Evolutionary conservation across 768 basidiomycete genomes (phyloP), one percentile per base, ranked within the genome.

Genomic region (Trametes cinnabarina): DNA sequence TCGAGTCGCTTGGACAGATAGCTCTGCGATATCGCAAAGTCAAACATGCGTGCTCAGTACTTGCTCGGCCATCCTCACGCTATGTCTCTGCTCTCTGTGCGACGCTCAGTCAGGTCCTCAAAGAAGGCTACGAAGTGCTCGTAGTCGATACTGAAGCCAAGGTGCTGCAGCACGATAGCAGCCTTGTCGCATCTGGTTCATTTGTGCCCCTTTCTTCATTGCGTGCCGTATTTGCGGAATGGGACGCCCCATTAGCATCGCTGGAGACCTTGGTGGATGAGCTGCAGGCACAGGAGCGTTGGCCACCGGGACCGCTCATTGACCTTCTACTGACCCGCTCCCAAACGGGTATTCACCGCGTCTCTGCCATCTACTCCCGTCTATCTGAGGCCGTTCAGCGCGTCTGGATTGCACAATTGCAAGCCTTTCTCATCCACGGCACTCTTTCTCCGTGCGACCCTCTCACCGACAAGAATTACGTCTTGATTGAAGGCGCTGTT

Each of bases 161-260:
- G 66, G 79, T 96, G 23, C 78, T 97, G 35, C 77, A 75, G 35
- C 84, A 88, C 44, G 92, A 95, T 68, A 77, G 87, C 14, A 80
- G 76, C 50, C 79, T 94, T 23, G 93, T 95, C 32, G 88, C 83
- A n/a, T 80, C 80, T 55, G 85, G 85, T 9, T 87, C 88, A 4
- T 94, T 89, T 68, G 92, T 97, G 4, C 93, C 94, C 3, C 76
- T 97, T 30, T 90, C 94, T 0, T 86, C 87, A 6, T 73, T 97
- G 58, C 84, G 89, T 51, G 90, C 94, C 11, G 83, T 81, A 17
- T 94, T 96, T 70, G 82, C 90, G 7, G 83, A 84, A 71, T 97
- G 94, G 94, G 90, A 93, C 64, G 87, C 90, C 8, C 92, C 92
- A 14, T 76, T 97, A 47, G 84, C 84, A 34, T 83, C 89, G 4